Percentiles rank a stretch among this genome's conserved stretches.
Conservation (phyloP, 2,329 filamentous ascomycete genomes). For the Hymenoscyphus repandus region DNA sequence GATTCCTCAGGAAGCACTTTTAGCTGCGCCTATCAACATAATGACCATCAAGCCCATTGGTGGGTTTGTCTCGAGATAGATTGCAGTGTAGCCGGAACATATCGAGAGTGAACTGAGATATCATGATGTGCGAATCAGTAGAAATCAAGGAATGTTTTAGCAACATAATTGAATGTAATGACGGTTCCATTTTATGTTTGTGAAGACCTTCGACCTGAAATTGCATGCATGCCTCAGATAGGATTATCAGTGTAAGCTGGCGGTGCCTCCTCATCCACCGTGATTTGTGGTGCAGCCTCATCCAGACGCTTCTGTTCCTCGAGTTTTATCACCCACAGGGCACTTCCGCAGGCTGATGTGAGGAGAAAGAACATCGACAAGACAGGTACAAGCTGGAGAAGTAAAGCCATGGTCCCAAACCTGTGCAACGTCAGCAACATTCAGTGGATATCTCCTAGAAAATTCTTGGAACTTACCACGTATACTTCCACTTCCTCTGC, state of each 20-base stretch:
- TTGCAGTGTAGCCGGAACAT: no score
- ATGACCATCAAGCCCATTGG: constrained; percentile 19
- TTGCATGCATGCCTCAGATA: constrained; percentile 2
- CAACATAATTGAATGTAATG: no score
- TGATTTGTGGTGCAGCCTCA: constrained; percentile 11
- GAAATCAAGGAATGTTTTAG: no score
- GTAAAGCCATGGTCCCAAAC: constrained; percentile 80
- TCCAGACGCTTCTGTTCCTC: constrained; percentile 46
- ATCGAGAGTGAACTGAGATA: no score
- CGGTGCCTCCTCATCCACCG: constrained; percentile 20
- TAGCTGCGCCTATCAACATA: constrained; percentile 16
- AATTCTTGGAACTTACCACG: constrained; percentile 49
- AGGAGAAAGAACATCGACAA: constrained; percentile 93
- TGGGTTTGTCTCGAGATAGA: constrained; percentile 16
- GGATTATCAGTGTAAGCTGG: constrained; percentile 27
- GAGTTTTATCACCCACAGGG: constrained; percentile 77
- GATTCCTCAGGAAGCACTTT: constrained; percentile 10
- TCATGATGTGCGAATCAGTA: no score
- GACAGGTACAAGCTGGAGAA: constrained; percentile 81
- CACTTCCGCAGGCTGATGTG: constrained; percentile 78
- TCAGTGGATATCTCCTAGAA: background rate
- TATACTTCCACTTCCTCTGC: constrained; percentile 71
- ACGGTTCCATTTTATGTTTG: no score
- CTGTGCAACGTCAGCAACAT: constrained; percentile 30
- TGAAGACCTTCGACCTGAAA: no score